These are phyloP conservation scores for Stentor coeruleus DNA, from an alignment of 73 alveolate species.

Conservation along the genomic window DNA sequence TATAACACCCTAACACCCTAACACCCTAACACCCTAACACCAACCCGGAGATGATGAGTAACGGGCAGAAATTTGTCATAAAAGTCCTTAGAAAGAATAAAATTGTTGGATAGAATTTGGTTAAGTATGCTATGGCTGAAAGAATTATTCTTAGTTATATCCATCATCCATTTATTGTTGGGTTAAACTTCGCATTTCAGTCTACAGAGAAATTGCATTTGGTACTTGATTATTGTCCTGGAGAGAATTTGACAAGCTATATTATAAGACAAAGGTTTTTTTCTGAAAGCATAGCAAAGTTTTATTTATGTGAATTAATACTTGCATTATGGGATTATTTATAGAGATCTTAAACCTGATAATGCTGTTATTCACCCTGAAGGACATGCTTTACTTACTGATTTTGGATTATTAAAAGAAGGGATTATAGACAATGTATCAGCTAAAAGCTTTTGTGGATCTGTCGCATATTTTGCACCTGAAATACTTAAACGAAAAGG, in stretches of 20 bases:
- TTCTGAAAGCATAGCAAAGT: no score
- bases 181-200: constrained; percentile 81
- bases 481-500: constrained; percentile 86
- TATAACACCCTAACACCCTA: no score
- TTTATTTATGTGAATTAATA: no score
- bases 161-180: constrained; percentile 81
- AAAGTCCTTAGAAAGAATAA: no score
- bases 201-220: constrained; percentile 72
- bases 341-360: constrained; percentile 89
- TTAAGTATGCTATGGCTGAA: no score
- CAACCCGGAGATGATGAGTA: no score
- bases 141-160: constrained; percentile 73
- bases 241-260: no score
- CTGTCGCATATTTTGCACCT: constrained; percentile 91
- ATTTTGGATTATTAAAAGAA: constrained; percentile 88
- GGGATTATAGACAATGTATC: constrained; percentile 64
- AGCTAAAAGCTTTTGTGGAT: constrained; percentile 88
- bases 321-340: constrained; percentile 80
- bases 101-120: no score
- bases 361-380: constrained; percentile 81
- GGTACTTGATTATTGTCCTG: constrained; percentile 83
- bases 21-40: no score
- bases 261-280: no score
- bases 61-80: no score
- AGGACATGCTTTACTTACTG: constrained; percentile 87